Percentiles rank a stretch among this genome's conserved stretches.
phyloP scores from a whole-genome alignment of 441 rosid genomes.

The Jatropha multifida region DNA sequence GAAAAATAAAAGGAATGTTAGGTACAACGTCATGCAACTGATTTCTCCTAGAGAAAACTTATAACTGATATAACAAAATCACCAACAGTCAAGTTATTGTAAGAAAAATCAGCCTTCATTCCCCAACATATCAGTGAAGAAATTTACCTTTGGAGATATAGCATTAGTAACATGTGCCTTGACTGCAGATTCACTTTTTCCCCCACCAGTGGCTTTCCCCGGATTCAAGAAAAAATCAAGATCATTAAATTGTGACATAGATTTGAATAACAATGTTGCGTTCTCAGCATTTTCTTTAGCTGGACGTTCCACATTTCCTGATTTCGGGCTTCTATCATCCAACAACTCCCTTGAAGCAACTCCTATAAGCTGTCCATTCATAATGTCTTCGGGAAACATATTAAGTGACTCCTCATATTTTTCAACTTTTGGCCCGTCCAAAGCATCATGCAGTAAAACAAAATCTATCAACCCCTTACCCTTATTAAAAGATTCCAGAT shows the following conservation, averaged over 20 bases:
- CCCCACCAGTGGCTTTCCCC: slow-evolving; percentile 43
- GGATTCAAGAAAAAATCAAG: slow-evolving; percentile 90
- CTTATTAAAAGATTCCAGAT: slow-evolving; percentile 41
- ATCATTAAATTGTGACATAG: slow-evolving; percentile 75
- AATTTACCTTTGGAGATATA: slow-evolving; percentile 36
- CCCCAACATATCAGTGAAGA: slow-evolving; percentile 45
- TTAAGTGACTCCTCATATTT: slow-evolving; percentile 42
- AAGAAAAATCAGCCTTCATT: slow-evolving; percentile 34
- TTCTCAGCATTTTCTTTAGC: slow-evolving; percentile 41
- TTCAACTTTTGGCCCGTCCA: slow-evolving; percentile 35
- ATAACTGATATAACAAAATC: neutral
- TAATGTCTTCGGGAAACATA: slow-evolving; percentile 34
- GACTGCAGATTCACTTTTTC: slow-evolving; percentile 33
- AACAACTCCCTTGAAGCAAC: slow-evolving; percentile 29
- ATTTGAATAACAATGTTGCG: slow-evolving; percentile 54
- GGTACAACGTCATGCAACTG: neutral
- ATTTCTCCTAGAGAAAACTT: neutral
- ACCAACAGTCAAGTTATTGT: neutral
- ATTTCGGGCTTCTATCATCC: slow-evolving; percentile 29
- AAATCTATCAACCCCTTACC: slow-evolving; percentile 50
- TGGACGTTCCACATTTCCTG: slow-evolving; percentile 32
- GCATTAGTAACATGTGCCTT: slow-evolving; percentile 27
- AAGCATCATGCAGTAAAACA: slow-evolving; percentile 49
- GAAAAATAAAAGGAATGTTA: neutral
- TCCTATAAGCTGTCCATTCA: slow-evolving; percentile 29